A percentile compares a stretch with the other conserved stretches of the same genome.
Conservation (phyloP, 768 basidiomycete genomes). For the Pholiota microspora region DNA sequence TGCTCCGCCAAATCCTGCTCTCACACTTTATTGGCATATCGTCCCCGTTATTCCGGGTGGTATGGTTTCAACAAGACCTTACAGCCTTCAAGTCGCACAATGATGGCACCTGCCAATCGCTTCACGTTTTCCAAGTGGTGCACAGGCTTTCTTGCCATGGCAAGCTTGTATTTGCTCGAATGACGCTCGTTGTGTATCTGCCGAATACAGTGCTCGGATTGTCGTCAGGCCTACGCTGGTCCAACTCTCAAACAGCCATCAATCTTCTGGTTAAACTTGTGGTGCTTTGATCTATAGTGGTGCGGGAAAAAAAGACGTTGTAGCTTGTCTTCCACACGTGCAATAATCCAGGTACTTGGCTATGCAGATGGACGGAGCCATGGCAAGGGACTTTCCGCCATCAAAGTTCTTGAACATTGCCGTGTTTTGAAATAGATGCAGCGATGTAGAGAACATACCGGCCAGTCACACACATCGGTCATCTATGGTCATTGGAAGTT, state of each 20-base stretch:
- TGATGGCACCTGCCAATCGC: not conserved
- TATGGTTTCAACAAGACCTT: not conserved
- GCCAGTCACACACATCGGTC: not conserved
- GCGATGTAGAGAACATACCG: not conserved
- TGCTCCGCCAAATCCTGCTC: not conserved
- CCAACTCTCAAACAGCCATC: slow-evolving; percentile 6
- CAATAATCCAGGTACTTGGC: not conserved
- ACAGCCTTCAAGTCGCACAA: not conserved
- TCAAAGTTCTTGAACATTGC: not conserved
- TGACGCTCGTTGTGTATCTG: not conserved
- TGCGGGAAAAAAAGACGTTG: not conserved
- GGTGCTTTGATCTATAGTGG: not conserved
- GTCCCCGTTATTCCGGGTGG: not conserved
- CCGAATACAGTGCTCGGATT: not conserved
- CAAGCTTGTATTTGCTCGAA: not conserved
- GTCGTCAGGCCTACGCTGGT: slow-evolving; percentile 6
- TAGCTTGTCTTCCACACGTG: not conserved
- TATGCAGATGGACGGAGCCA: not conserved
- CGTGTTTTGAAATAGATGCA: not conserved
- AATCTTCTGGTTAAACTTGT: not conserved
- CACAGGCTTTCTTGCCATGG: not conserved
- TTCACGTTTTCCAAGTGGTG: not conserved
- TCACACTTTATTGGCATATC: not conserved
- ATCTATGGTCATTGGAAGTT: not conserved
- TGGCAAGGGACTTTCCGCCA: not conserved